Evolutionary conservation across 1,284 basidiomycete genomes (phyloP).

Genomic region (Schizophyllum amplum): DNA sequence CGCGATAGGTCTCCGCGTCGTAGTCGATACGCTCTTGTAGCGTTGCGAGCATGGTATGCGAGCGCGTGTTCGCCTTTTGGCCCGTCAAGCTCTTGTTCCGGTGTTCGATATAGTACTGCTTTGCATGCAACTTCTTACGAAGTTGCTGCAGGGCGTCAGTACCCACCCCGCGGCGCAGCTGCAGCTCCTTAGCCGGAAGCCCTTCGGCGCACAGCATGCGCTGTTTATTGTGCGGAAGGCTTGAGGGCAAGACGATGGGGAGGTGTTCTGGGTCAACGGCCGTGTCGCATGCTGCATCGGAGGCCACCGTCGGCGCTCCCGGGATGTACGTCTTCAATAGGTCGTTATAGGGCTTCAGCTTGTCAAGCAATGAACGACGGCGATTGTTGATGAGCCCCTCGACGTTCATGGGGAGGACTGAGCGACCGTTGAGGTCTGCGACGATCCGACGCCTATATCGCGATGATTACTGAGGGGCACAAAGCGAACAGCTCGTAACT

Average conservation of each 20-base stretch:
- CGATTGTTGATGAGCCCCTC: too few relatives aligned
- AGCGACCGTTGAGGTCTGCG: not conserved
- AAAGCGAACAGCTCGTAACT: not conserved
- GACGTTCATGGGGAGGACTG: too few relatives aligned
- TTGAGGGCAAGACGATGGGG: slow-evolving; percentile 2
- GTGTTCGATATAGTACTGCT: slow-evolving; percentile 8
- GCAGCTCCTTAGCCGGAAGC: slow-evolving; percentile 1
- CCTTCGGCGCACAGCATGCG: too few relatives aligned
- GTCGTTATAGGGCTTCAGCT: slow-evolving; percentile 6
- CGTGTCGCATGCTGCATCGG: not conserved
- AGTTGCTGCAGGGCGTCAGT: too few relatives aligned
- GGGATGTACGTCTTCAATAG: slow-evolving; percentile 11
- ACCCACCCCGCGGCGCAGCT: slow-evolving; percentile 1
- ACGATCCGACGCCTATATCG: not conserved
- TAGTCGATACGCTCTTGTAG: too few relatives aligned
- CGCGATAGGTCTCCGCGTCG: too few relatives aligned
- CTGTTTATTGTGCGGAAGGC: not conserved
- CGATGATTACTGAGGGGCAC: not conserved
- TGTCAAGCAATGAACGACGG: slow-evolving; percentile 3
- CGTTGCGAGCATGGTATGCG: slow-evolving; percentile 2
- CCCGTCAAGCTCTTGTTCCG: slow-evolving; percentile 10
- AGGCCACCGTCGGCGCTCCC: not conserved
- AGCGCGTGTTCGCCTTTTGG: slow-evolving; percentile 3
- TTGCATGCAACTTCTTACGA: slow-evolving; percentile 7
- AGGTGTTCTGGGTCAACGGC: slow-evolving; percentile 3